These are phyloP conservation scores for Solanum bulbocastanum DNA, from an alignment of 257 asterid genomes.

Conservation along the genomic window DNA sequence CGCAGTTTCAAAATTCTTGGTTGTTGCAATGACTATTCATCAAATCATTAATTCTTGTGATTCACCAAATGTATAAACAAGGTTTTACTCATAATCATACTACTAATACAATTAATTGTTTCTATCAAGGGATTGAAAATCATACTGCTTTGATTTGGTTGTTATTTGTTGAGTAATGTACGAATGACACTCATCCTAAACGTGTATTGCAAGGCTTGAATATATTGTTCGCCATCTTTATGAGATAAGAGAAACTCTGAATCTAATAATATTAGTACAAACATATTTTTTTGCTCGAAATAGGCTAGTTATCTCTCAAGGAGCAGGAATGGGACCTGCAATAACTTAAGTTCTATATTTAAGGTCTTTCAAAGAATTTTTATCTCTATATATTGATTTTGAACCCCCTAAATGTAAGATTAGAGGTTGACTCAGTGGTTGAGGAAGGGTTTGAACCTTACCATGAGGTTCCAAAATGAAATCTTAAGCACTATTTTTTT, in stretches of 20 bases:
- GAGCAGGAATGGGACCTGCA: no score
- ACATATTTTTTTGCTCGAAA: background rate
- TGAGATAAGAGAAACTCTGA: background rate
- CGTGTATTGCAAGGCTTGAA: background rate
- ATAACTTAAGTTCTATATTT: no score
- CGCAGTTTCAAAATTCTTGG: conserved; percentile 55
- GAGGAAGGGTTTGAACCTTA: no score
- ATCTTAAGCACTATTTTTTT: no score
- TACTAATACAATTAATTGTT: background rate
- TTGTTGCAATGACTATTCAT: conserved; percentile 19
- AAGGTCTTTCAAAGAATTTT: no score
- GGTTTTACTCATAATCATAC: background rate
- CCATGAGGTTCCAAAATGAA: no score
- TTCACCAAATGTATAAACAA: background rate
- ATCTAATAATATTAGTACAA: background rate
- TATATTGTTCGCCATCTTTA: background rate
- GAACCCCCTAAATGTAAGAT: no score
- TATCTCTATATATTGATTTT: no score
- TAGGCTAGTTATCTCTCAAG: no score
- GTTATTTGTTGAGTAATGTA: background rate
- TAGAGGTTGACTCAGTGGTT: no score
- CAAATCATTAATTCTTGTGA: background rate
- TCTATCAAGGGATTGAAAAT: no score
- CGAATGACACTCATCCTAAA: background rate
- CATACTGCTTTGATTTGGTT: background rate